phyloP scores from a whole-genome alignment of 257 asterid genomes.

The Striga asiatica region DNA sequence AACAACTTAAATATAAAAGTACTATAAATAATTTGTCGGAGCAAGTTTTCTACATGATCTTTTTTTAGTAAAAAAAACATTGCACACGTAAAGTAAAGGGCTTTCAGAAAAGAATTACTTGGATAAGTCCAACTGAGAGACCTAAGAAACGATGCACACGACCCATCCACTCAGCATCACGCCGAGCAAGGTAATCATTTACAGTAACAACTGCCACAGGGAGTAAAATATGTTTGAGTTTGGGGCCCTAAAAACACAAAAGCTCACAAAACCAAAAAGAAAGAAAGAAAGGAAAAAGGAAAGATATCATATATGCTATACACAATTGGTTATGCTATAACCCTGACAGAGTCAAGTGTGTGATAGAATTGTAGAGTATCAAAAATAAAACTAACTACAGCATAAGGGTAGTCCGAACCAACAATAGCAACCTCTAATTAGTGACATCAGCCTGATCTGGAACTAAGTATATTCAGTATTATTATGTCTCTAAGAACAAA shows the following conservation, averaged over 20 bases:
- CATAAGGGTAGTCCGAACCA: conserved; percentile 11
- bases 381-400: too few species aligned
- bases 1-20: neutral
- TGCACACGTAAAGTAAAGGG: conserved; percentile 2
- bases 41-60: too few species aligned
- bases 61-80: too few species aligned
- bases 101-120: conserved; percentile 39
- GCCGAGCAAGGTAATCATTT: conserved; percentile 92
- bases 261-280: too few species aligned
- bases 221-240: conserved; percentile 9
- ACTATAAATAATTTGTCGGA: neutral
- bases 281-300: too few species aligned
- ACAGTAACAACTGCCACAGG: conserved; percentile 79
- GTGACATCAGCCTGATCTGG: neutral
- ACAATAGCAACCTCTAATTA: conserved; percentile 1
- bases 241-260: conserved; percentile 5
- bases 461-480: conserved; percentile 8
- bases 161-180: conserved; percentile 99
- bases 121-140: conserved; percentile 97
- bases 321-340: conserved; percentile 2
- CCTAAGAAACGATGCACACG: conserved; percentile 97
- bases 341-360: neutral
- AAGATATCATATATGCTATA: too few species aligned
- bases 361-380: too few species aligned
- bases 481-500: conserved; percentile 1